phyloP scores from a whole-genome alignment of 169 alveolate genomes.

The Cryptosporidium ubiquitum region DNA sequence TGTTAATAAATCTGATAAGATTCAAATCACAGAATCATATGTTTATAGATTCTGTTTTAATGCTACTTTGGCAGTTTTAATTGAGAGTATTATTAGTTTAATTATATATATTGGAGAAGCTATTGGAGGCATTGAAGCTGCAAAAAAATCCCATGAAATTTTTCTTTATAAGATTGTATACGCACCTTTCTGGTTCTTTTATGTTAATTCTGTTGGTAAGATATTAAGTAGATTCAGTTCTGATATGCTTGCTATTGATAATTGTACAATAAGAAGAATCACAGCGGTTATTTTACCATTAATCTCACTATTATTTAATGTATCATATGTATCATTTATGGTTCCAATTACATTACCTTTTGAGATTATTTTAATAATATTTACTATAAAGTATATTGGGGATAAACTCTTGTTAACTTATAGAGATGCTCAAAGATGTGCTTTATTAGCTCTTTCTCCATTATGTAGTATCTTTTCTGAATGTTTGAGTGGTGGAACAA shows the following conservation, averaged over 20 bases:
- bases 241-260: slow-evolving; percentile 77
- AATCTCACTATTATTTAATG: slow-evolving; percentile 67
- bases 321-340: slow-evolving; percentile 61
- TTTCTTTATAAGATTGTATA: slow-evolving; percentile 74
- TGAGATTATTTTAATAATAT: slow-evolving; percentile 46
- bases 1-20: slow-evolving; percentile 16
- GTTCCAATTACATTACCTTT: slow-evolving; percentile 59
- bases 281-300: slow-evolving; percentile 74
- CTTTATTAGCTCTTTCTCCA: slow-evolving; percentile 76
- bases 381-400: slow-evolving; percentile 56
- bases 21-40: neutral
- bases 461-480: slow-evolving; percentile 78
- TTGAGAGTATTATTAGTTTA: slow-evolving; percentile 42
- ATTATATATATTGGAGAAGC: slow-evolving; percentile 60
- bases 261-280: slow-evolving; percentile 77
- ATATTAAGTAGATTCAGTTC: slow-evolving; percentile 78
- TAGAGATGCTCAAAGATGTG: slow-evolving; percentile 81
- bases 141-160: slow-evolving; percentile 75
- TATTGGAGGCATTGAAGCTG: slow-evolving; percentile 75
- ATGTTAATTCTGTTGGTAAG: slow-evolving; percentile 78
- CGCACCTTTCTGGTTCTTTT: slow-evolving; percentile 79
- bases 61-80: slow-evolving; percentile 32
- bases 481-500: slow-evolving; percentile 76
- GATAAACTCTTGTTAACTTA: slow-evolving; percentile 72
- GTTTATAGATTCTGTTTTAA: slow-evolving; percentile 12